Evolutionary conservation across 345 rosid species (phyloP).

Genomic region (Rhodamnia argentea): DNA sequence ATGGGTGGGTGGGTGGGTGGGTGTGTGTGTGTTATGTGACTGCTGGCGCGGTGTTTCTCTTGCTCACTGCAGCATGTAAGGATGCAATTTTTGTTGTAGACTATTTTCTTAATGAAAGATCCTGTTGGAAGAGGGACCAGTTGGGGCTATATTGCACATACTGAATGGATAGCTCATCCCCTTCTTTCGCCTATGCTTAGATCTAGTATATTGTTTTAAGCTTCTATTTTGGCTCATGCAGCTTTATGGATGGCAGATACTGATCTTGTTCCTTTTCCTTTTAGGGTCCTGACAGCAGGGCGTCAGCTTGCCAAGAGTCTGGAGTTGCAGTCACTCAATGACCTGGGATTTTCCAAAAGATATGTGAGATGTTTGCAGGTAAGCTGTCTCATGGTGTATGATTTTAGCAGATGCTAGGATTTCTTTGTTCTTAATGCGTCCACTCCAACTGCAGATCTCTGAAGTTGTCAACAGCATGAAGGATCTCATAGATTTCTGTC

Average conservation of each 20-base stretch:
- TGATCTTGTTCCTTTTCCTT: neutral
- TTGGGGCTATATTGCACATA: neutral
- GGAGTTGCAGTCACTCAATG: constrained; percentile 84
- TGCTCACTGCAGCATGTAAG: neutral
- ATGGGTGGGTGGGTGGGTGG: too few relatives aligned
- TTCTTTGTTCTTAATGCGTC: neutral
- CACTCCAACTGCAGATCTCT: constrained; percentile 39
- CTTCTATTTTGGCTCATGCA: neutral
- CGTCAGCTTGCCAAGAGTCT: constrained; percentile 84
- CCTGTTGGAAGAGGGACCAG: neutral
- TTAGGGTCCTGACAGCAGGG: constrained; percentile 89
- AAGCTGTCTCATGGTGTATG: neutral
- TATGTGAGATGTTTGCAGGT: constrained; percentile 98
- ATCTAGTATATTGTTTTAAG: neutral
- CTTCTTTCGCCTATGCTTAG: neutral
- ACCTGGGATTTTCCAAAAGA: constrained; percentile 92
- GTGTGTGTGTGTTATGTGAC: neutral
- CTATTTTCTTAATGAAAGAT: neutral
- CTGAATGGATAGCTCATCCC: neutral
- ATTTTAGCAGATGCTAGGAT: too few relatives aligned
- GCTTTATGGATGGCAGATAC: neutral
- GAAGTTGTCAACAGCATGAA: constrained; percentile 98
- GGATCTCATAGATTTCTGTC: constrained; percentile 84
- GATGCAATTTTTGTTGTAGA: neutral
- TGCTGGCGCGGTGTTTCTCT: neutral